Percentiles rank a stretch among this genome's conserved stretches.
Conservation (phyloP, 805 yeast genomes). For the Zygosaccharomyces gambellarensis region DNA sequence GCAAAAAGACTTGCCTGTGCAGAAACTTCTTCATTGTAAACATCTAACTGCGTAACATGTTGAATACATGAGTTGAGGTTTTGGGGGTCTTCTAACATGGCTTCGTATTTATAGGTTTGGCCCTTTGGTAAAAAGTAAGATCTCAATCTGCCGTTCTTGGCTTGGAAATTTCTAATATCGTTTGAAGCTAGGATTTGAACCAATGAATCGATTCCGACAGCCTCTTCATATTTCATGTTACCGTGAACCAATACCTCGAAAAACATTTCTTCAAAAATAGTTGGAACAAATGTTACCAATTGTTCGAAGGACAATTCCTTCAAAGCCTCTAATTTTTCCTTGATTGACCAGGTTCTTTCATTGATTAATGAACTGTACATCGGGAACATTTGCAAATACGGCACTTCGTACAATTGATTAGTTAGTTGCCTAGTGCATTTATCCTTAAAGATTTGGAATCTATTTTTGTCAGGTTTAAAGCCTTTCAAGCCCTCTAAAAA, state of each 20-base stretch:
- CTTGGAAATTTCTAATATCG: conserved; percentile 34
- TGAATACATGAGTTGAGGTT: conserved; percentile 84
- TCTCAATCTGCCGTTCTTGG: conserved; percentile 32
- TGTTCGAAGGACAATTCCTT: conserved; percentile 45
- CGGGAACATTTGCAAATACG: conserved; percentile 71
- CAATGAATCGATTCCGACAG: conserved; percentile 44
- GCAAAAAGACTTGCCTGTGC: conserved; percentile 60
- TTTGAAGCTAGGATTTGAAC: conserved; percentile 44
- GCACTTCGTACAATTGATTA: conserved; percentile 68
- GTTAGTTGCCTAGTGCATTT: conserved; percentile 55
- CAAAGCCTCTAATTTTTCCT: conserved; percentile 53
- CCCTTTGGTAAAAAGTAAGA: conserved; percentile 41
- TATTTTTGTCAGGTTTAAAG: conserved; percentile 47
- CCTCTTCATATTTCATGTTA: conserved; percentile 54
- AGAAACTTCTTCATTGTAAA: conserved; percentile 40
- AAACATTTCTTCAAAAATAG: conserved; percentile 54
- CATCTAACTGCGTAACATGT: conserved; percentile 65
- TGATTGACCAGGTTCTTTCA: conserved; percentile 62
- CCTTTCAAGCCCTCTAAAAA: conserved; percentile 50
- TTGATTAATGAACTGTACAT: conserved; percentile 61
- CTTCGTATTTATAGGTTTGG: conserved; percentile 44
- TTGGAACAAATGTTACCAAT: conserved; percentile 46
- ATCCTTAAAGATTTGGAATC: conserved; percentile 66
- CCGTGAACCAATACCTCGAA: conserved; percentile 76
- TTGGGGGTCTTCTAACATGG: conserved; percentile 52